A percentile compares a stretch with the other conserved stretches of the same genome.
Conservation (phyloP, 148 eudicot species). For the Gaultheria prostrata region DNA sequence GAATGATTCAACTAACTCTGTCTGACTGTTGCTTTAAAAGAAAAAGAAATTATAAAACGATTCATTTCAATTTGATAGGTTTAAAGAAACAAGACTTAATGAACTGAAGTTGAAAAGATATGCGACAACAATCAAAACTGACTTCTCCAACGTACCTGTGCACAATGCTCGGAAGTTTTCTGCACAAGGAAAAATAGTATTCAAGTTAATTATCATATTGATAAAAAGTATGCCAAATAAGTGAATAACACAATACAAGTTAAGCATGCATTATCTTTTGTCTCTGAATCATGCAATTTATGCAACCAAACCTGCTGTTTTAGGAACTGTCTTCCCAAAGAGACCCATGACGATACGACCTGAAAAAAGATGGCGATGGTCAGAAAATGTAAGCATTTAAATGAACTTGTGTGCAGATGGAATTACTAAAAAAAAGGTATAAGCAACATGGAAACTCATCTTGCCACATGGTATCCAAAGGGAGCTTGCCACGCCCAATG, state of each 20-base stretch:
- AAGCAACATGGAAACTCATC: background rate
- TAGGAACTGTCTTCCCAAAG: constrained; percentile 95
- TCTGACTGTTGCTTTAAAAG: background rate
- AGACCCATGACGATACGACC: constrained; percentile 94
- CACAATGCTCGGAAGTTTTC: constrained; percentile 96
- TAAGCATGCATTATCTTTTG: background rate
- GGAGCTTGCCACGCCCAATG: background rate
- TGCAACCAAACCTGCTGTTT: constrained; percentile 69
- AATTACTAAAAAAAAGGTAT: background rate
- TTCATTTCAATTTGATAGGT: background rate
- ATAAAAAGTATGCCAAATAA: background rate
- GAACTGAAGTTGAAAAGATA: background rate
- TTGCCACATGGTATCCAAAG: background rate
- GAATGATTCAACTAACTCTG: background rate
- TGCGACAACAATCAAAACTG: background rate
- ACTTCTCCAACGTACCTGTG: constrained; percentile 58
- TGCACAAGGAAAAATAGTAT: constrained; percentile 26
- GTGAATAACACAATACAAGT: background rate
- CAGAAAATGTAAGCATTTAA: constrained; percentile 6
- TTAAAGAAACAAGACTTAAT: background rate
- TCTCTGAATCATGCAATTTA: background rate
- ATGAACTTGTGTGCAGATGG: background rate
- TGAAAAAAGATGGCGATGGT: constrained; percentile 30
- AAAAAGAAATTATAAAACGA: background rate
- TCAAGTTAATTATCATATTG: constrained; percentile 12